These are phyloP conservation scores for Blastocladiella emersonii DNA, from an alignment of 371 early-diverging fungal genomes.

Conservation along the genomic window DNA sequence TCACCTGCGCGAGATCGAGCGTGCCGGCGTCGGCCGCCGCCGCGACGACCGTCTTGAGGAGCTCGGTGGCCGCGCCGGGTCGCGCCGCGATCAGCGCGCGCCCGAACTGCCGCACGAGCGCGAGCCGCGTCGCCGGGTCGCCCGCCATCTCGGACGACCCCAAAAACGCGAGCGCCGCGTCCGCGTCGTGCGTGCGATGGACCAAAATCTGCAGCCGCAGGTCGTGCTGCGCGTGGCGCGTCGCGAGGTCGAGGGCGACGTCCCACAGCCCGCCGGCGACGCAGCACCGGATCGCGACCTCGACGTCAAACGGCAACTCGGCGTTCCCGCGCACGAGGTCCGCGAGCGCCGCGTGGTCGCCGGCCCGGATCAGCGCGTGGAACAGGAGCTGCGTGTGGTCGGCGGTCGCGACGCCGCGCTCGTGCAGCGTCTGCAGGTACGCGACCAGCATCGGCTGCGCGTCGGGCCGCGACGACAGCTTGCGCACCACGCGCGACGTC, in stretches of 20 bases:
- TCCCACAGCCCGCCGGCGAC: background rate
- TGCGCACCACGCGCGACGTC: background rate
- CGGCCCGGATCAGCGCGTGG: background rate
- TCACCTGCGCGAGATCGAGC: too few species aligned
- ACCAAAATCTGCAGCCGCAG: too few species aligned
- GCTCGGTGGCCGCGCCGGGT: too few species aligned
- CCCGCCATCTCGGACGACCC: too few species aligned
- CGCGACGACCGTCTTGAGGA: too few species aligned
- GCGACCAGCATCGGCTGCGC: background rate
- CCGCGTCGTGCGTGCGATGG: too few species aligned
- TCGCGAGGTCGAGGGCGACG: background rate
- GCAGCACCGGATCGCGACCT: background rate
- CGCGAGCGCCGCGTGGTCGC: background rate
- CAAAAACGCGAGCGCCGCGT: too few species aligned
- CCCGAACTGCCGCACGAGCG: too few species aligned
- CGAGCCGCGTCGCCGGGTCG: too few species aligned
- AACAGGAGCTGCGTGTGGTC: background rate
- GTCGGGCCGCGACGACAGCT: background rate
- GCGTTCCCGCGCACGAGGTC: too few species aligned
- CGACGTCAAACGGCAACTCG: background rate
- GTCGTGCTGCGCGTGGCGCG: background rate
- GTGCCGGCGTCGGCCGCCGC: too few species aligned
- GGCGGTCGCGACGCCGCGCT: background rate
- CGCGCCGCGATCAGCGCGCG: too few species aligned
- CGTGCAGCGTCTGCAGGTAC: background rate